phyloP scores from a whole-genome alignment of 495 filamentous ascomycete genomes.

The Amniculicola lignicola region DNA sequence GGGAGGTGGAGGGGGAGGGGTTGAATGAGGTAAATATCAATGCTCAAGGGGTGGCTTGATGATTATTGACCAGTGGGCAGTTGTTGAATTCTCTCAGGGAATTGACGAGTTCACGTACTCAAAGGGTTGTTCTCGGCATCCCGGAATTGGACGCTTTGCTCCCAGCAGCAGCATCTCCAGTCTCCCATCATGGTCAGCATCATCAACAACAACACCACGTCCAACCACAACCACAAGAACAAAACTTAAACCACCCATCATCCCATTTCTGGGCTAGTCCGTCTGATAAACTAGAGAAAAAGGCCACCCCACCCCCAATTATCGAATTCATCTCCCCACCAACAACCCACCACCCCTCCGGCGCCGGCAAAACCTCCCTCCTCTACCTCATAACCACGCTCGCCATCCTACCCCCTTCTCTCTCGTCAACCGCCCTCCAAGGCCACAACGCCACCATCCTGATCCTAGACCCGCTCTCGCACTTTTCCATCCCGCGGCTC shows the following conservation, averaged over 20 bases:
- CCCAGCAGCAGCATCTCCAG: neutral
- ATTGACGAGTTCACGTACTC: neutral
- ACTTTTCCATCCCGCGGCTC: constrained; percentile 62
- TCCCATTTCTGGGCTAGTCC: too few relatives aligned
- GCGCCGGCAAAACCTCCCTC: constrained; percentile 62
- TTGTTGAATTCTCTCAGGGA: constrained; percentile 9
- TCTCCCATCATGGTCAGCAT: neutral
- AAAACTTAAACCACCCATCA: neutral
- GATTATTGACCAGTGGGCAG: constrained; percentile 5
- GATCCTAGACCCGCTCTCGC: constrained; percentile 66
- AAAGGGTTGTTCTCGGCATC: constrained; percentile 41
- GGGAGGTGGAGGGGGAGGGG: constrained; percentile 60
- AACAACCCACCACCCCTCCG: constrained; percentile 39
- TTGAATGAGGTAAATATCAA: constrained; percentile 54
- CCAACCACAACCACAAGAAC: neutral
- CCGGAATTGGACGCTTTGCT: constrained; percentile 51
- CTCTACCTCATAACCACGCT: constrained; percentile 64
- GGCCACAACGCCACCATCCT: constrained; percentile 61
- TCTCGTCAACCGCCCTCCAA: constrained; percentile 33
- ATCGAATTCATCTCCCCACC: constrained; percentile 56
- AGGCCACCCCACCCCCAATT: constrained; percentile 41
- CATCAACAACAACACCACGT: neutral
- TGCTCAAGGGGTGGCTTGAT: neutral
- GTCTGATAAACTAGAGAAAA: too few relatives aligned
- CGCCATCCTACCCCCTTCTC: constrained; percentile 52